Conservation (phyloP, 768 basidiomycete genomes). For the Dioszegia aurantiaca region DNA sequence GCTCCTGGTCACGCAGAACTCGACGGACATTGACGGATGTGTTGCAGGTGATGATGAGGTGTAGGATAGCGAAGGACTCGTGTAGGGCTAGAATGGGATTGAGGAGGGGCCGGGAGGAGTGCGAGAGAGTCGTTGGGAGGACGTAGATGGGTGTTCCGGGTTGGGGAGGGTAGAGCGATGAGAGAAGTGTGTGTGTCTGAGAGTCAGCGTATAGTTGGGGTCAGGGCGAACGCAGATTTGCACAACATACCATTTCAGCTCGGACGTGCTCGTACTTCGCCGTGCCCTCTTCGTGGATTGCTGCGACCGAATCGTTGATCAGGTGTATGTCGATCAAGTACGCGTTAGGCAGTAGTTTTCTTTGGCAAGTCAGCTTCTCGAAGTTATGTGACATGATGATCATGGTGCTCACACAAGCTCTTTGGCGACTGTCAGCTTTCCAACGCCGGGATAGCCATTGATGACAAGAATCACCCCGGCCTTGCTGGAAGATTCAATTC, state of each 20-base stretch:
- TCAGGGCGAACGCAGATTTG: too few relatives aligned
- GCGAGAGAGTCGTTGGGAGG: conserved; percentile 6
- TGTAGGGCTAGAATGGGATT: conserved; percentile 6
- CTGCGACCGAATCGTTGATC: neutral
- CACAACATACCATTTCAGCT: neutral
- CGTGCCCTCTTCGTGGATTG: conserved; percentile 5
- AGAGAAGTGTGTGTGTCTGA: conserved; percentile 12
- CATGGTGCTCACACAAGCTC: conserved; percentile 12
- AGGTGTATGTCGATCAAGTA: conserved; percentile 7
- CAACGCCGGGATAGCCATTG: conserved; percentile 15
- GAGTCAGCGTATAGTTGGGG: neutral
- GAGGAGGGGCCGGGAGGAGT: conserved; percentile 2
- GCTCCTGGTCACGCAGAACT: neutral
- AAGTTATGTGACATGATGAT: neutral
- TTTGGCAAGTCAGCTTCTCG: neutral
- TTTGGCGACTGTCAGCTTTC: conserved; percentile 13
- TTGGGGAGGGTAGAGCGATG: conserved; percentile 3
- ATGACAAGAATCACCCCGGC: conserved; percentile 12
- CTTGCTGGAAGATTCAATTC: conserved; percentile 1
- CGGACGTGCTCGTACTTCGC: conserved; percentile 3
- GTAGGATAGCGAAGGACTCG: conserved; percentile 11
- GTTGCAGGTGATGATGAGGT: conserved; percentile 14
- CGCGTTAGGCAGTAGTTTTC: conserved; percentile 16
- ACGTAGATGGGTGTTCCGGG: conserved; percentile 17
- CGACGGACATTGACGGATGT: conserved; percentile 12